phyloP scores from a whole-genome alignment of 2,329 filamentous ascomycete species.

The Aspergillus floridensis region DNA sequence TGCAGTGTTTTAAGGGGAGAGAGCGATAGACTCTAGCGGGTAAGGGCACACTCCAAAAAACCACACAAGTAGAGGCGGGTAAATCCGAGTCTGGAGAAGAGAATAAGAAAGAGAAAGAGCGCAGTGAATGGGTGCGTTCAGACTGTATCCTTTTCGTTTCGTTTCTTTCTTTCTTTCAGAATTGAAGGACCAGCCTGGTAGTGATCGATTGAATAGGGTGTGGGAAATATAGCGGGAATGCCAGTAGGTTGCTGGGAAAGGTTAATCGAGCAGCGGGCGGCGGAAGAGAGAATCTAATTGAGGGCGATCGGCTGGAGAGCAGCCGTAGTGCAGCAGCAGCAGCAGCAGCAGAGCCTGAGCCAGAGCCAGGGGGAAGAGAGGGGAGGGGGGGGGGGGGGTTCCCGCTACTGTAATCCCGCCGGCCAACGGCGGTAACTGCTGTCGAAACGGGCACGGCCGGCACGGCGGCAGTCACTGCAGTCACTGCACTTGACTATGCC shows the following conservation, averaged over 20 bases:
- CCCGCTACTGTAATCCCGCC: slow-evolving; percentile 2
- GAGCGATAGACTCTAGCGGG: slow-evolving; percentile 23
- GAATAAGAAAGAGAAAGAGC: not conserved
- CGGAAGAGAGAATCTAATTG: slow-evolving; percentile 11
- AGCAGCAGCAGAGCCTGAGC: slow-evolving; percentile 2
- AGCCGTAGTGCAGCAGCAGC: not conserved
- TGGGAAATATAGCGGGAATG: slow-evolving; percentile 7
- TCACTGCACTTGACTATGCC: not conserved
- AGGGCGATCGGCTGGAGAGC: slow-evolving; percentile 15
- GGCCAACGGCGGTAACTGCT: slow-evolving; percentile 10
- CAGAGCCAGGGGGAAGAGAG: not conserved
- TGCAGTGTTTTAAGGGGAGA: slow-evolving; percentile 24
- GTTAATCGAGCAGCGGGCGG: slow-evolving; percentile 8
- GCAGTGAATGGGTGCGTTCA: not conserved
- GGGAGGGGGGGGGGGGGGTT: not conserved
- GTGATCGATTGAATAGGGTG: slow-evolving; percentile 8
- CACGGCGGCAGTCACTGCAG: not conserved
- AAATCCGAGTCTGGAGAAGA: not conserved
- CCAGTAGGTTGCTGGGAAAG: slow-evolving; percentile 11
- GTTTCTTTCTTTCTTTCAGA: not conserved
- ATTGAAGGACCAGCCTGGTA: slow-evolving; percentile 23
- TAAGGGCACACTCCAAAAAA: slow-evolving; percentile 22
- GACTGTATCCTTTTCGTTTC: not conserved
- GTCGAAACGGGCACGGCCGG: not conserved
- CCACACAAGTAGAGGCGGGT: slow-evolving; percentile 17